These are phyloP conservation scores for Dactylellina leptospora DNA, from an alignment of 2,329 filamentous ascomycete genomes.

Conservation along the genomic window DNA sequence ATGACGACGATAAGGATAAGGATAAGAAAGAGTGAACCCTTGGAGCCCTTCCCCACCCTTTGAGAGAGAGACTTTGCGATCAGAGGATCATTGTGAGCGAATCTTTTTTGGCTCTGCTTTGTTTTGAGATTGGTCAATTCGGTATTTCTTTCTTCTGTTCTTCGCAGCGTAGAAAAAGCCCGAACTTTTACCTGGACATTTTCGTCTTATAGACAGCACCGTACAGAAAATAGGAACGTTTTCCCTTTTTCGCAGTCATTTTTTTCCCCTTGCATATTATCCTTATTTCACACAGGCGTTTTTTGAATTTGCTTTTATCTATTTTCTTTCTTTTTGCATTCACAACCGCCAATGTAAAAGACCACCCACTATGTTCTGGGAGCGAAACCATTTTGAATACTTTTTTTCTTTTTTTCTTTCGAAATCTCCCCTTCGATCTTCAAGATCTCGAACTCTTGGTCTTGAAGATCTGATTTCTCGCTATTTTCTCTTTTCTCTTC, in stretches of 20 bases:
- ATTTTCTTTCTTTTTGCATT: slow-evolving; percentile 17
- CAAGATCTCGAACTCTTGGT: background rate
- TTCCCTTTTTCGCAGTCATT: slow-evolving; percentile 26
- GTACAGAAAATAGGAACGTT: slow-evolving; percentile 31
- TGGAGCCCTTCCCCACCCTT: slow-evolving; percentile 49
- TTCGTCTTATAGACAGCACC: slow-evolving; percentile 44
- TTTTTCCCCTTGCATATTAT: slow-evolving; percentile 7
- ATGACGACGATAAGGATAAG: slow-evolving; percentile 37
- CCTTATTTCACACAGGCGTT: slow-evolving; percentile 31
- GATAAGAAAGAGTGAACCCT: slow-evolving; percentile 50
- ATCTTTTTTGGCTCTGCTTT: slow-evolving; percentile 29
- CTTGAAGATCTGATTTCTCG: slow-evolving; percentile 1
- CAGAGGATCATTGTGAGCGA: slow-evolving; percentile 50
- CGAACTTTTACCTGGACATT: slow-evolving; percentile 46
- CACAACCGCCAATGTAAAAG: slow-evolving; percentile 23
- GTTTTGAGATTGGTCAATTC: slow-evolving; percentile 42
- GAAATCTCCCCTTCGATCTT: slow-evolving; percentile 30
- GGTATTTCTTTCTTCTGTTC: slow-evolving; percentile 31
- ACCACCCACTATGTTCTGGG: slow-evolving; percentile 27
- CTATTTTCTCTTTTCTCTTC: background rate
- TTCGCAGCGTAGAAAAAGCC: slow-evolving; percentile 48
- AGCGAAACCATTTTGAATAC: slow-evolving; percentile 33
- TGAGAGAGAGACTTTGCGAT: slow-evolving; percentile 37
- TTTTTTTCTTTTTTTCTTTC: slow-evolving; percentile 29
- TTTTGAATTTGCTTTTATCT: slow-evolving; percentile 10